Conservation (phyloP, 1,284 basidiomycete genomes). For the Cutaneotrichosporon spelunceum region DNA sequence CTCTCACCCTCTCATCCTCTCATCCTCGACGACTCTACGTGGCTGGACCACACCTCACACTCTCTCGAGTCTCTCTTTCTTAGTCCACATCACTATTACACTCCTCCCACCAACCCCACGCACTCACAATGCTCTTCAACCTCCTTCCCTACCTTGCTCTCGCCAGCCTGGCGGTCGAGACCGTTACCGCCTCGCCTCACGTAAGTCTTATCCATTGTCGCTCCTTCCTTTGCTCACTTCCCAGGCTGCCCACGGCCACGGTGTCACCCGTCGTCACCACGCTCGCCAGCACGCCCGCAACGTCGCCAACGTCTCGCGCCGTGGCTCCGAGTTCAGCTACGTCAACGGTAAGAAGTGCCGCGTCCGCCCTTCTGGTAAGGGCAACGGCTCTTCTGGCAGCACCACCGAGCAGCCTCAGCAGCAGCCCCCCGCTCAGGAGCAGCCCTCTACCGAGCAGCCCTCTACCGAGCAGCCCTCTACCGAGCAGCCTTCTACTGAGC, state of each 20-base stretch:
- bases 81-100: neutral
- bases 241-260: neutral
- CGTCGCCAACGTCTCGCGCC: neutral
- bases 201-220: neutral
- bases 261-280: slow-evolving; percentile 1
- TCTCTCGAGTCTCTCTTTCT: slow-evolving; percentile 2
- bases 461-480: neutral
- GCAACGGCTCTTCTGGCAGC: neutral
- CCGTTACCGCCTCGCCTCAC: neutral
- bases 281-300: neutral
- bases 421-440: neutral
- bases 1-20: neutral
- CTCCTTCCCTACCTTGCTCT: neutral
- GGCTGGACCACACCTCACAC: slow-evolving; percentile 2
- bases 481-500: neutral
- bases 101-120: neutral
- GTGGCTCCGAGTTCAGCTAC: neutral
- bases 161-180: neutral
- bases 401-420: neutral
- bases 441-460: neutral
- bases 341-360: slow-evolving; percentile 3
- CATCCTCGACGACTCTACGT: neutral
- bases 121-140: neutral
- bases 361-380: neutral
- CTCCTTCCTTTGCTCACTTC: neutral